A percentile compares a stretch with the other conserved stretches of the same genome.
These are phyloP conservation scores for Aureobasidium sp. DNA, from an alignment of 2,329 filamentous ascomycete species.

Conservation along the genomic window DNA sequence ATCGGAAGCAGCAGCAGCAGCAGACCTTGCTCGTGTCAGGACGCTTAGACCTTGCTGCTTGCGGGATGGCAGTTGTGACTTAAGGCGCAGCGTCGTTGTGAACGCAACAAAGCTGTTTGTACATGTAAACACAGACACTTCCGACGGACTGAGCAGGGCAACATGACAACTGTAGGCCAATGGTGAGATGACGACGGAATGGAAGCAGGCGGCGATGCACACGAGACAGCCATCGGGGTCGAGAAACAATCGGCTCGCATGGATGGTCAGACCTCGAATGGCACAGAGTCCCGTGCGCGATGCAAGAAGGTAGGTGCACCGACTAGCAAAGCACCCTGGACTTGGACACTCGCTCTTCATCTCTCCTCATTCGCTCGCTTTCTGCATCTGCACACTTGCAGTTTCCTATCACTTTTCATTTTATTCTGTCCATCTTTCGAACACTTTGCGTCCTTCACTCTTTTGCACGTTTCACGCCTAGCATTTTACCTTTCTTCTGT, in stretches of 20 bases:
- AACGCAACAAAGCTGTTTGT: background rate
- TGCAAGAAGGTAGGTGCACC: background rate
- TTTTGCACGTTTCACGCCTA: background rate
- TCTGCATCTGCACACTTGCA: slow-evolving; percentile 3
- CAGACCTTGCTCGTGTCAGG: slow-evolving; percentile 5
- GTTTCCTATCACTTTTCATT: background rate
- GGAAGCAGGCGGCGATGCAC: background rate
- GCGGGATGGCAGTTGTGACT: slow-evolving; percentile 5
- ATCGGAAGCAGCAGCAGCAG: slow-evolving; percentile 6
- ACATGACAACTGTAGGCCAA: background rate
- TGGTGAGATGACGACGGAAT: background rate
- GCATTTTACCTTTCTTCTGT: background rate
- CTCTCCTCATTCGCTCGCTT: no score
- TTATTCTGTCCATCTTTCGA: slow-evolving; percentile 2
- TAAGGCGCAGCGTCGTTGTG: slow-evolving; percentile 5
- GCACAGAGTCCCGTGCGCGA: background rate
- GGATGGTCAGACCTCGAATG: slow-evolving; percentile 1
- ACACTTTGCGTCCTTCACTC: background rate
- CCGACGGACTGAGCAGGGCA: background rate
- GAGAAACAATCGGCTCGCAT: background rate
- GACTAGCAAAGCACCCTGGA: slow-evolving; percentile 6
- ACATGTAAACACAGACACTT: background rate
- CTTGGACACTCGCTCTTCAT: background rate
- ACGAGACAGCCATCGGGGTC: background rate
- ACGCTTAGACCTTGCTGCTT: slow-evolving; percentile 1